These are phyloP conservation scores for Suillus fuscotomentosus DNA, from an alignment of 768 basidiomycete genomes.

Conservation along the genomic window DNA sequence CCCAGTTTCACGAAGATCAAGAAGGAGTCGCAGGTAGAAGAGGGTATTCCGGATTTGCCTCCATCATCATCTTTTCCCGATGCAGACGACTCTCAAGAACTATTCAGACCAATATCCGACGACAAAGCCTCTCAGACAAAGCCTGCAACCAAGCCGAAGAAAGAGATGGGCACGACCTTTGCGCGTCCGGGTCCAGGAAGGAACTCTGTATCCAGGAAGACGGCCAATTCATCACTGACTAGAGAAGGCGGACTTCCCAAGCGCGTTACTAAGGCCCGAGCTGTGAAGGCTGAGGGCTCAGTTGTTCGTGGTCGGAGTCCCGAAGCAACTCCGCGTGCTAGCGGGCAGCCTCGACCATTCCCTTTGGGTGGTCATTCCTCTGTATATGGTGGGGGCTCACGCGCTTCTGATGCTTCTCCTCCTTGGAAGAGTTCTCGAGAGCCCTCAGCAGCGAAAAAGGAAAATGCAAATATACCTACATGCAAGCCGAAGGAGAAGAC, in stretches of 20 bases:
- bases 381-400: neutral
- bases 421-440: neutral
- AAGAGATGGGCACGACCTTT: neutral
- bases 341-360: conserved; percentile 2
- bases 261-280: neutral
- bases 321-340: conserved; percentile 16
- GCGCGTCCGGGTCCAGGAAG: neutral
- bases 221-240: neutral
- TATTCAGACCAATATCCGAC: conserved; percentile 19
- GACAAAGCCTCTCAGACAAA: conserved; percentile 6
- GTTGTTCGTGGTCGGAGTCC: neutral
- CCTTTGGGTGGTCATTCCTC: neutral
- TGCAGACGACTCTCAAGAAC: conserved; percentile 21
- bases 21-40: conserved; percentile 5
- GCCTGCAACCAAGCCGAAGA: neutral
- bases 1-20: conserved; percentile 40
- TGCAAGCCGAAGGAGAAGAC: neutral
- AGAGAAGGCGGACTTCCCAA: too few species aligned
- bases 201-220: neutral
- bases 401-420: neutral
- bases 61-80: conserved; percentile 19
- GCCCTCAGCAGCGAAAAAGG: neutral
- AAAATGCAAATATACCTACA: neutral
- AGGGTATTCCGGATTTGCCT: conserved; percentile 11
- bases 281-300: neutral